Base-by-base conservation (phyloP, 108 stramenopile species). In the Nitzschia palea region DNA sequence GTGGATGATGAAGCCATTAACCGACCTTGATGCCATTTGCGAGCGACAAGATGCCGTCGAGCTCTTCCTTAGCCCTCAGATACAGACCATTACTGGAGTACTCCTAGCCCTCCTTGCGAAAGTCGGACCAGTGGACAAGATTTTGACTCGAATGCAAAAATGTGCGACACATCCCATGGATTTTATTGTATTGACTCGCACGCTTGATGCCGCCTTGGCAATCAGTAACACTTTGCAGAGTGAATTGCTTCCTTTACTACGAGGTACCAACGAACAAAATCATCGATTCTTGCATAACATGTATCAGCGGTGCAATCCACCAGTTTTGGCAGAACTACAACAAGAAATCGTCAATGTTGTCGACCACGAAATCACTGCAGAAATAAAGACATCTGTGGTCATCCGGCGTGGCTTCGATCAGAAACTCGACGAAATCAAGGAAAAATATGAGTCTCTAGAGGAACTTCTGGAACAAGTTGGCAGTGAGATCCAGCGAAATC, bases 1-100 rank as follows among this genome's bases (percentile, higher is more conserved):
- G 50, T 94, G 91, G 94, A 96, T 97, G 95, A 63, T 86, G 17
- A 78, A 88, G 59, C 96, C 96, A 17, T 62, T 98, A 25, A 64
- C 83, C 26, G 77, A 87, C 34, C 53, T 64, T 3, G 57, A 54
- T 1, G 61, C 37, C 34, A 95, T 95, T n/a, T 65, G 28, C 0
- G 55, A 84, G 58, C 70, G 90, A 8, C 92, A 96, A 52, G 79
- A 93, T 52, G 88, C 82, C 12, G 89, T 95, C n/a, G 93, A 95
- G 53, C 53, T 97, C 29, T 90, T 97, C 63, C 40, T 95, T 12
- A 81, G 79, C 36, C 59, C 77, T 8, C 71, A 77, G 17, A 63
- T 75, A 36, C 78, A 81, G 43, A 74, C 79, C 6, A 44, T 76
- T 4, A 77, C 69, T 14, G 72, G 80, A 0, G 58, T 76, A 34